Conservation (phyloP, 768 basidiomycete species). For the Termitomyces sp. region DNA sequence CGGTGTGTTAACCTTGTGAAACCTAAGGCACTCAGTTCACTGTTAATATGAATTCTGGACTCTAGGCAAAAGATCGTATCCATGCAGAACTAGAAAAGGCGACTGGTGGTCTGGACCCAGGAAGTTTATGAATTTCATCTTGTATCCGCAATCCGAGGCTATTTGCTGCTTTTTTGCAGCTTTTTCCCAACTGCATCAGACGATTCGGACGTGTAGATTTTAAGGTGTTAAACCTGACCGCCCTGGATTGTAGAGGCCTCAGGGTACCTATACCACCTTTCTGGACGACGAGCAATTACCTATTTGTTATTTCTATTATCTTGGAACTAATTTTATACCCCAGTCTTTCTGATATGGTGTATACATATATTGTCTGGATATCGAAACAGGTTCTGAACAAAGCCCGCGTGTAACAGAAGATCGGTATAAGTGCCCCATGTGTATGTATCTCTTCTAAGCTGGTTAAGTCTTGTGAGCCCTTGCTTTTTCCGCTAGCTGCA, state of each 20-base stretch:
- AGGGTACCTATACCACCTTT: neutral
- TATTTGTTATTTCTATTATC: neutral
- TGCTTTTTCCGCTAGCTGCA: slow-evolving; percentile 35
- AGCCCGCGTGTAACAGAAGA: neutral
- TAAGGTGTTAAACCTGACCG: neutral
- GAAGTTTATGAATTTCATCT: slow-evolving; percentile 6
- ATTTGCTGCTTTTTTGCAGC: too few species aligned
- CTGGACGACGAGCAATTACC: neutral
- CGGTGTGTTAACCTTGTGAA: slow-evolving; percentile 25
- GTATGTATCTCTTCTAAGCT: neutral
- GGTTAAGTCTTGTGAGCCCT: neutral
- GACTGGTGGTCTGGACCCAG: neutral
- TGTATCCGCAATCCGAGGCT: neutral
- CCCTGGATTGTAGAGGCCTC: neutral
- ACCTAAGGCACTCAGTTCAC: neutral
- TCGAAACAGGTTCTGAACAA: neutral
- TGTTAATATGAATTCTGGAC: neutral
- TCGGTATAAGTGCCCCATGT: neutral
- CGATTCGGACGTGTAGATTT: neutral
- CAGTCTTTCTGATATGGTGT: neutral
- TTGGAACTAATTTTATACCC: neutral
- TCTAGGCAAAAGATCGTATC: slow-evolving; percentile 9
- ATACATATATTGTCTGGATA: neutral
- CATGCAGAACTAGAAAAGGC: slow-evolving; percentile 10
- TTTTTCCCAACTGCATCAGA: neutral